Percentiles rank a stretch among this genome's conserved stretches.
These are phyloP conservation scores for Betula pendula DNA, from an alignment of 306 rosid genomes.

Conservation along the genomic window DNA sequence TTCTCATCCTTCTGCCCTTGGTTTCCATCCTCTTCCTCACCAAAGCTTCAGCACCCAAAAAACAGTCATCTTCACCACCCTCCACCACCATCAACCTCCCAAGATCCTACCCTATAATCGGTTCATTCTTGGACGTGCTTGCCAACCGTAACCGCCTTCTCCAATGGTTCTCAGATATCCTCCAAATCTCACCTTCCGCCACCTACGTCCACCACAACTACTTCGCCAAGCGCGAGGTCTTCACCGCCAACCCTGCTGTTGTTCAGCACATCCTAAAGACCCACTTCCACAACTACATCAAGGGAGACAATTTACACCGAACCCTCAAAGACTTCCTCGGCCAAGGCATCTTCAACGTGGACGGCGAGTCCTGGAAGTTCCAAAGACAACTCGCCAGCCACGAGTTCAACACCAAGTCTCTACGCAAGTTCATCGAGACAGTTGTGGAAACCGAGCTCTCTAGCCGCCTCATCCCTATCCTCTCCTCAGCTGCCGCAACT, in stretches of 20 bases:
- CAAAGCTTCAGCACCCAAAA: not conserved
- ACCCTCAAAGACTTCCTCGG: constrained; percentile 60
- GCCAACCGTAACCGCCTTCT: constrained; percentile 45
- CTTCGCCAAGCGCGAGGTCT: constrained; percentile 37
- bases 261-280: constrained; percentile 73
- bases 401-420: constrained; percentile 56
- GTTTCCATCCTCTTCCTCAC: constrained; percentile 29
- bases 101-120: constrained; percentile 56
- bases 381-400: constrained; percentile 65
- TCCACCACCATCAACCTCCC: constrained; percentile 35
- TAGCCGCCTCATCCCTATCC: constrained; percentile 53
- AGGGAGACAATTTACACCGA: constrained; percentile 31
- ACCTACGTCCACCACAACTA: constrained; percentile 57
- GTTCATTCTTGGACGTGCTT: constrained; percentile 37
- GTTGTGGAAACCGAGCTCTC: constrained; percentile 62
- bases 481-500: constrained; percentile 11
- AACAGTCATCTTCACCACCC: not conserved
- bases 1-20: not conserved
- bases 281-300: constrained; percentile 51
- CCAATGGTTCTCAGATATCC: constrained; percentile 58
- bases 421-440: constrained; percentile 52
- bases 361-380: constrained; percentile 58
- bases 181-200: constrained; percentile 45
- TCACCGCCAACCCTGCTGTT: constrained; percentile 59
- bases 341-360: constrained; percentile 57